A percentile compares a stretch with the other conserved stretches of the same genome.
phyloP scores from a whole-genome alignment of 805 yeast genomes.

The Metschnikowia picachoensis region DNA sequence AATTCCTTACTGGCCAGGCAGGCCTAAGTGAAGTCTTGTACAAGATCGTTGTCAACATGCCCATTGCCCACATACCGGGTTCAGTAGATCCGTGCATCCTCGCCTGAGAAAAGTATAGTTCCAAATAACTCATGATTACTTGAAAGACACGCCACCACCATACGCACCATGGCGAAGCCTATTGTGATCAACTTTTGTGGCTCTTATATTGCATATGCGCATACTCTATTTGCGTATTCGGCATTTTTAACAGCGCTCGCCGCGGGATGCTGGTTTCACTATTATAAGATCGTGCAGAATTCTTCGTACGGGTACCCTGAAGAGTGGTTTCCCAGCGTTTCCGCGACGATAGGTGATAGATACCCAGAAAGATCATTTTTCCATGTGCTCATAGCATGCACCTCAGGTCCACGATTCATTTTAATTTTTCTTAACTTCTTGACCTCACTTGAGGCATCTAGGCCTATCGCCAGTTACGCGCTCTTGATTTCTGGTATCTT shows the following conservation, averaged over 20 bases:
- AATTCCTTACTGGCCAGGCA: too few species aligned
- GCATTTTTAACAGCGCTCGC: conserved; percentile 75
- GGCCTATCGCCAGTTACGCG: conserved; percentile 34
- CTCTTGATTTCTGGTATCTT: conserved; percentile 63
- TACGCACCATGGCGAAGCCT: conserved; percentile 4
- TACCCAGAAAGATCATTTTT: conserved; percentile 94
- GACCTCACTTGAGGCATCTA: conserved; percentile 35
- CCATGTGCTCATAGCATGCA: conserved; percentile 86
- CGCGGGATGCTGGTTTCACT: conserved; percentile 77
- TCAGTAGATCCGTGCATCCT: too few species aligned
- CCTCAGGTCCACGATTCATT: conserved; percentile 88
- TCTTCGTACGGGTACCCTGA: conserved; percentile 89
- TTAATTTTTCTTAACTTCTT: conserved; percentile 52
- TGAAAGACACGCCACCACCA: background rate
- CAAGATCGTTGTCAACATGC: too few species aligned
- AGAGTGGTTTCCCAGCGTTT: conserved; percentile 98
- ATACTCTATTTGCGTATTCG: conserved; percentile 63
- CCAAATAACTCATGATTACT: too few species aligned
- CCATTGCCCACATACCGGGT: too few species aligned
- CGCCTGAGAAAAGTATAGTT: too few species aligned
- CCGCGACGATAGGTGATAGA: conserved; percentile 95
- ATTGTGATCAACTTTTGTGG: conserved; percentile 48
- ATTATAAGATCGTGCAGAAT: conserved; percentile 82
- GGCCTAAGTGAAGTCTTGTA: too few species aligned
- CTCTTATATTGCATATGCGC: conserved; percentile 63